Evolutionary conservation across 2,329 filamentous ascomycete species (phyloP), one percentile per base, ranked within the genome.

Genomic region (Dendryphion nanum): DNA sequence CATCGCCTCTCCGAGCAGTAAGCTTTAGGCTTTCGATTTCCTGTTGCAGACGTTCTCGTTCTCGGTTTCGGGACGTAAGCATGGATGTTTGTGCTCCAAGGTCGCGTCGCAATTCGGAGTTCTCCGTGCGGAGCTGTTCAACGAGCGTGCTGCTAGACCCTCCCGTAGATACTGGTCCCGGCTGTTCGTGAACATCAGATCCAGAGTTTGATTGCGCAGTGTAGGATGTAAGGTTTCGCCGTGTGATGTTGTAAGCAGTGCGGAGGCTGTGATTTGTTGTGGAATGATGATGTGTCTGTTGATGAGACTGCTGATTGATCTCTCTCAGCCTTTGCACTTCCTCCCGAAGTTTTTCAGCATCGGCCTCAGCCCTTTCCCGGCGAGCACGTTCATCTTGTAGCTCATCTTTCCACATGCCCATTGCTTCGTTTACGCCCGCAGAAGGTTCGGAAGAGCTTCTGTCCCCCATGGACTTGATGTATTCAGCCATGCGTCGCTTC

Each of bases 21-120:
- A 97, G 81, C 68, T 97, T 98, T 45, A 98, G 75, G 45, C 96
- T 90, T 67, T 98, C 93, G 46, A 97, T 97, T 63, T 98, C 91
- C 60, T 95, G 89, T 64, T 97, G 95, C 6, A 98, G 75, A 4
- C 89, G 82, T 61, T 97, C 90, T 60, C 95, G 94, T 61, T 98
- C 93, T 18, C 89, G 85, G 58, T 96, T 96, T 17, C 93, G 80
- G 23, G 93, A 97, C 1, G 91, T 96, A 21, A 98, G 77, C 89
- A 98, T 97, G 0, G 90, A 96, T 1, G 90, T 95, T 63, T 98
- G 93, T 3, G 93, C 93, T 44, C 90, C 89, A 19, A 97, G 86
- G 64, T 97, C 90, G 37, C 90, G 85, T 37, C 91, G 82, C 20
- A 98, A 69, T 62, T 96, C 91, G 3, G 89, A 88, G 55, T 96